Evolutionary conservation across 2,329 filamentous ascomycete species (phyloP).

Genomic region (Helicocarpus griseus): DNA sequence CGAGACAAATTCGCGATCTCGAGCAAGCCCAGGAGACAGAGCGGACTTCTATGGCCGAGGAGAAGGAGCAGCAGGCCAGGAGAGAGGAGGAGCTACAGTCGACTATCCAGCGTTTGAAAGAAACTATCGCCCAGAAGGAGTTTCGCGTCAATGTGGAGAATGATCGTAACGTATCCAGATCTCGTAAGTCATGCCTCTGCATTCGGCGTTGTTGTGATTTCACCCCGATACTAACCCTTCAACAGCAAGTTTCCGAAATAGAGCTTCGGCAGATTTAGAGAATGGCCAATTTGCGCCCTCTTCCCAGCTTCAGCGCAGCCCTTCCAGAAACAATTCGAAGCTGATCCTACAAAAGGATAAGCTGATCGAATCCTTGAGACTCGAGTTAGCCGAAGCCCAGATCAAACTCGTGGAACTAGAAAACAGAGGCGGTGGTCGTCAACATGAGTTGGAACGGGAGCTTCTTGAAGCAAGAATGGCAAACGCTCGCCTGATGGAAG

Average conservation of each 20-base stretch:
- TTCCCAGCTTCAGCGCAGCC: constrained; percentile 73
- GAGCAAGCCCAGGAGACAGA: constrained; percentile 90
- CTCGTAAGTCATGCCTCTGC: constrained; percentile 34
- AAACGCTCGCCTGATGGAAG: constrained; percentile 92
- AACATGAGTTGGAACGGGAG: constrained; percentile 82
- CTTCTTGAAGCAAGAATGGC: constrained; percentile 90
- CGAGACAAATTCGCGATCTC: constrained; percentile 78
- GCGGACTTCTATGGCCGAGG: constrained; percentile 73
- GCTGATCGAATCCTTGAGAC: constrained; percentile 79
- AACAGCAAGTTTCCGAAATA: constrained; percentile 40
- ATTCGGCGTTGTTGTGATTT: not conserved
- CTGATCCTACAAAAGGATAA: constrained; percentile 92
- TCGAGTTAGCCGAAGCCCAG: constrained; percentile 89
- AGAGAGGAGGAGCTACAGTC: constrained; percentile 84
- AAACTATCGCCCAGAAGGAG: constrained; percentile 70
- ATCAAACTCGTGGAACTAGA: constrained; percentile 93
- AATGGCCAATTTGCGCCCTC: constrained; percentile 76
- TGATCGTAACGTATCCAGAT: constrained; percentile 42
- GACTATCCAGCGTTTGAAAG: constrained; percentile 85
- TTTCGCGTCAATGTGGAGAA: constrained; percentile 41
- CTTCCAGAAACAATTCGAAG: constrained; percentile 82
- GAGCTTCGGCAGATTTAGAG: constrained; percentile 55
- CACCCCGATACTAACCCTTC: not conserved
- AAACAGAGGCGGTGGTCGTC: constrained; percentile 76
- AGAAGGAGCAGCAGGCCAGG: constrained; percentile 78